phyloP scores from a whole-genome alignment of 2,329 filamentous ascomycete genomes.

The Talaromyces sp. region DNA sequence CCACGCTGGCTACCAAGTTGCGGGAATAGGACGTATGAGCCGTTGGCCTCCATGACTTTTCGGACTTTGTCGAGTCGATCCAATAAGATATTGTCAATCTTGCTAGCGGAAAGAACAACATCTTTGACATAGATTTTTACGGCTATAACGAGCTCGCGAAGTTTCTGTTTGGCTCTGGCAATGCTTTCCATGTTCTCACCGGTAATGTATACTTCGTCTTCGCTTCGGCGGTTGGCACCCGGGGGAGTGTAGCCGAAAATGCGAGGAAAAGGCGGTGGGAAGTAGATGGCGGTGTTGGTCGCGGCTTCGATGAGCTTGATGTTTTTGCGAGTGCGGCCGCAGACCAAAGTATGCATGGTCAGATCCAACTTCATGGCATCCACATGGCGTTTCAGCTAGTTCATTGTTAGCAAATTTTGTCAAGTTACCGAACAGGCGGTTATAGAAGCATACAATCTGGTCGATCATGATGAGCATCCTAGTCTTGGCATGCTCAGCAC shows the following conservation, averaged over 20 bases:
- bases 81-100: slow-evolving; percentile 90
- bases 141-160: slow-evolving; percentile 75
- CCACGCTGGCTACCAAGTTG: slow-evolving; percentile 78
- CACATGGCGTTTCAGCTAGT: slow-evolving; percentile 53
- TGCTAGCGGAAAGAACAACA: slow-evolving; percentile 79
- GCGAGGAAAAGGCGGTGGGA: slow-evolving; percentile 86
- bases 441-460: slow-evolving; percentile 60
- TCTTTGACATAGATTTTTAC: slow-evolving; percentile 89
- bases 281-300: slow-evolving; percentile 96
- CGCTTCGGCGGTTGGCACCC: slow-evolving; percentile 73
- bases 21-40: slow-evolving; percentile 90
- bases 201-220: slow-evolving; percentile 91
- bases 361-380: slow-evolving; percentile 78
- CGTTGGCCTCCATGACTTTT: slow-evolving; percentile 95
- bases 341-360: slow-evolving; percentile 84
- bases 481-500: slow-evolving; percentile 94
- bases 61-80: slow-evolving; percentile 91
- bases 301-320: slow-evolving; percentile 96
- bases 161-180: slow-evolving; percentile 79
- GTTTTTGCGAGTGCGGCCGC: slow-evolving; percentile 90
- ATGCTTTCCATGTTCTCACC: slow-evolving; percentile 82
- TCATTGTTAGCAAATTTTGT: slow-evolving; percentile 5
- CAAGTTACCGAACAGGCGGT: not conserved
- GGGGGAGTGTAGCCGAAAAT: slow-evolving; percentile 86
- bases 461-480: slow-evolving; percentile 96